These are phyloP conservation scores for Chalciporus sphaerocephalus DNA, from an alignment of 768 basidiomycete genomes.

Conservation along the genomic window DNA sequence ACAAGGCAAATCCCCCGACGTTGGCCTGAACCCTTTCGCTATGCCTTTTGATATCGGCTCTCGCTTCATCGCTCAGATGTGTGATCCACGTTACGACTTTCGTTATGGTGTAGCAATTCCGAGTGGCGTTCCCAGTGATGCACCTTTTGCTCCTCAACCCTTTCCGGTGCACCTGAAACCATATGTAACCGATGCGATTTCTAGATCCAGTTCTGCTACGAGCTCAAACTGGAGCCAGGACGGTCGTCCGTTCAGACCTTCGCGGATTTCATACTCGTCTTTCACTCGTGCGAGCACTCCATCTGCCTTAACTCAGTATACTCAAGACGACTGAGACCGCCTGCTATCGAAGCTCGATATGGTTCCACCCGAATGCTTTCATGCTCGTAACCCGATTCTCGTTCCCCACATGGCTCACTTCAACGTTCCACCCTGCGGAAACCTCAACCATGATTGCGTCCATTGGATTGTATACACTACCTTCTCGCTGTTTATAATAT, in stretches of 20 bases:
- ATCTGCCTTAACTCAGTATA: slow-evolving; percentile 17
- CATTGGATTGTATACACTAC: slow-evolving; percentile 13
- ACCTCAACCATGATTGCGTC: slow-evolving; percentile 12
- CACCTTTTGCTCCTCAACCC: slow-evolving; percentile 25
- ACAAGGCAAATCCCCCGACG: slow-evolving; percentile 19
- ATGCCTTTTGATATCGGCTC: slow-evolving; percentile 26
- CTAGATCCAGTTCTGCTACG: slow-evolving; percentile 32
- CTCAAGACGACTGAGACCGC: slow-evolving; percentile 9
- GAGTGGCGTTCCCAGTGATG: slow-evolving; percentile 19
- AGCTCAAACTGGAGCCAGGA: slow-evolving; percentile 34
- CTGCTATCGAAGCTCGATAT: slow-evolving; percentile 2
- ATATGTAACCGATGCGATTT: slow-evolving; percentile 22
- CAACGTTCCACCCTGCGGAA: slow-evolving; percentile 20
- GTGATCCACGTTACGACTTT: slow-evolving; percentile 2
- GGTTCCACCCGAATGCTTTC: slow-evolving; percentile 15
- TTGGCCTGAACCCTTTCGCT: slow-evolving; percentile 32
- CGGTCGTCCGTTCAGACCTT: slow-evolving; percentile 15
- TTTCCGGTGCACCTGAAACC: slow-evolving; percentile 13
- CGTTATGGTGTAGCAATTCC: slow-evolving; percentile 4
- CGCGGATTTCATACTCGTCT: slow-evolving; percentile 10
- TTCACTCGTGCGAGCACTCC: slow-evolving; percentile 14
- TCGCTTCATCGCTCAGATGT: slow-evolving; percentile 5
- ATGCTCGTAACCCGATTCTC: slow-evolving; percentile 11
- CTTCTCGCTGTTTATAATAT: slow-evolving; percentile 23
- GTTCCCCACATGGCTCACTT: slow-evolving; percentile 4